phyloP scores from a whole-genome alignment of 108 stramenopile genomes.

The Skeletonema menzelii region DNA sequence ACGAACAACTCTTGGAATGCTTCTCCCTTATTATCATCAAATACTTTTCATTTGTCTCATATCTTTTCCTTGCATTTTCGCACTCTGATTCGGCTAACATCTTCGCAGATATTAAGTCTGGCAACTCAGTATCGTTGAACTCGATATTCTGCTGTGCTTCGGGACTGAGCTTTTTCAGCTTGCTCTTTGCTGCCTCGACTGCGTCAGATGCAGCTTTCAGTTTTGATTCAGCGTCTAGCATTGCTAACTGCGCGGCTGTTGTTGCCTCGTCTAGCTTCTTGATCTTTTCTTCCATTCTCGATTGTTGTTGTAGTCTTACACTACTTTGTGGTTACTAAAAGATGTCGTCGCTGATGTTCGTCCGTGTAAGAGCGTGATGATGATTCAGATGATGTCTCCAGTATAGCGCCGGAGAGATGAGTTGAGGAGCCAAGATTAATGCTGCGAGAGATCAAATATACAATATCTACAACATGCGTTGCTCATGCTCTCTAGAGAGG shows the following conservation, averaged over 20 bases:
- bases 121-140: constrained; percentile 70
- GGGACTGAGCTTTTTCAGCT: constrained; percentile 33
- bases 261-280: constrained; percentile 38
- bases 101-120: constrained; percentile 59
- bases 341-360: not conserved
- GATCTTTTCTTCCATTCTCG: constrained; percentile 26
- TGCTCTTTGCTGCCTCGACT: constrained; percentile 55
- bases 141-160: constrained; percentile 52
- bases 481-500: too few relatives aligned
- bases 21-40: constrained; percentile 30
- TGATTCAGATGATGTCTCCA: too few relatives aligned
- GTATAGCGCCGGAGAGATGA: too few relatives aligned
- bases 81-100: constrained; percentile 47
- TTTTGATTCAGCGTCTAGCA: constrained; percentile 18
- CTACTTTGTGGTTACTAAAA: too few relatives aligned
- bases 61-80: constrained; percentile 47
- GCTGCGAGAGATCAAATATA: too few relatives aligned
- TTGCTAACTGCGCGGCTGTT: constrained; percentile 8
- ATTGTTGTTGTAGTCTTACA: not conserved
- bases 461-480: too few relatives aligned
- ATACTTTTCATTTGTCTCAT: constrained; percentile 64
- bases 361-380: too few relatives aligned
- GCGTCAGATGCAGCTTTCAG: constrained; percentile 23
- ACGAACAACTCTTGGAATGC: not conserved
- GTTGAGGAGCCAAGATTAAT: too few relatives aligned